Conservation (phyloP, 1,284 basidiomycete genomes). For the Cryptococcus wingfieldii region DNA sequence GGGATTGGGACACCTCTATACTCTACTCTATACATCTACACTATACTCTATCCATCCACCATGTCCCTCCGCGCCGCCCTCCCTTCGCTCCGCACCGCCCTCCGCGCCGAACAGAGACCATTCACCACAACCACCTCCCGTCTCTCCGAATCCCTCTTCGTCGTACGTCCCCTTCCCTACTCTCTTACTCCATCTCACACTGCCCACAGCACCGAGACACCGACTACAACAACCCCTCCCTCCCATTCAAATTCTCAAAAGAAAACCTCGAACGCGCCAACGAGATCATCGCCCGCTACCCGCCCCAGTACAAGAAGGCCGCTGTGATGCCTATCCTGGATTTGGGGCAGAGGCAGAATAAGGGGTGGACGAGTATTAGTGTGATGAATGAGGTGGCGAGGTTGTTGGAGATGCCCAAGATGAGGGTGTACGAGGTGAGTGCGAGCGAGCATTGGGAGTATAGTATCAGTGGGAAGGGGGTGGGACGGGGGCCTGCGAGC, state of each 20-base stretch:
- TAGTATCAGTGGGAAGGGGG: background rate
- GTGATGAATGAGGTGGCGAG: conserved; percentile 98
- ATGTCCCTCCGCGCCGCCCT: conserved; percentile 42
- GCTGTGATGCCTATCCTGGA: conserved; percentile 96
- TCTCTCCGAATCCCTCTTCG: conserved; percentile 60
- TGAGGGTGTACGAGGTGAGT: conserved; percentile 90
- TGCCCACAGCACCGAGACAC: conserved; percentile 79
- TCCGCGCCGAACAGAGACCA: conserved; percentile 45
- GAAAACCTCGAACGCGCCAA: conserved; percentile 80
- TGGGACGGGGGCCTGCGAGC: background rate
- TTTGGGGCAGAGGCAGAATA: conserved; percentile 94
- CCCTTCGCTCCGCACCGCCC: conserved; percentile 20
- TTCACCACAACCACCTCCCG: conserved; percentile 53
- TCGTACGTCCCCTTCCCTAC: conserved; percentile 46
- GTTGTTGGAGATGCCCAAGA: conserved; percentile 88
- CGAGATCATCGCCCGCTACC: conserved; percentile 88
- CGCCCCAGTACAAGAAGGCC: conserved; percentile 94
- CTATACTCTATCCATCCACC: conserved; percentile 5
- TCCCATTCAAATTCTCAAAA: conserved; percentile 80
- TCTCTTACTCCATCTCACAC: conserved; percentile 1
- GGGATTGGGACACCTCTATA: background rate
- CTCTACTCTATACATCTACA: background rate
- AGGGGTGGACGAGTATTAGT: conserved; percentile 97
- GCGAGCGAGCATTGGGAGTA: no score
- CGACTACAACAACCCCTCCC: conserved; percentile 78